These are phyloP conservation scores for Alternaria gansuensis DNA, from an alignment of 2,329 filamentous ascomycete species.

Conservation along the genomic window DNA sequence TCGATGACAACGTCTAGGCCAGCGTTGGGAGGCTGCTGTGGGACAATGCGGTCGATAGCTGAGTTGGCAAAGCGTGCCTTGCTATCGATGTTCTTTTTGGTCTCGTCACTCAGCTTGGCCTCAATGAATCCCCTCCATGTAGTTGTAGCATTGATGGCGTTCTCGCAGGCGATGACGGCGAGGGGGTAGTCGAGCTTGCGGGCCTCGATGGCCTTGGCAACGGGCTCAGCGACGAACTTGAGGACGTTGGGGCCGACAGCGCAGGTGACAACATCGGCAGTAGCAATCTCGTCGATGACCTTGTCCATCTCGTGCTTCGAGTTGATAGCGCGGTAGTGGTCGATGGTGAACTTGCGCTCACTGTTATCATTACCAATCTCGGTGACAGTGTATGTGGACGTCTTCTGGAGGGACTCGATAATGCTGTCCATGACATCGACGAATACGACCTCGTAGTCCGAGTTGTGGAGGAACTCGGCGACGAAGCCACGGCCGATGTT, in stretches of 20 bases:
- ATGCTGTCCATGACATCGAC: constrained; percentile 89
- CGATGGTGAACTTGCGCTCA: constrained; percentile 81
- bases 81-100: constrained; percentile 72
- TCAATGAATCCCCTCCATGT: constrained; percentile 83
- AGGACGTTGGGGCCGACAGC: constrained; percentile 96
- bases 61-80: constrained; percentile 95
- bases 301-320: constrained; percentile 84
- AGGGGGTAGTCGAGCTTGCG: constrained; percentile 74
- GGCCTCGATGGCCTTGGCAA: constrained; percentile 89
- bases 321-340: constrained; percentile 97
- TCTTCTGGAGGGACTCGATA: constrained; percentile 79
- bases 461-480: constrained; percentile 81
- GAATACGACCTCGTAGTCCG: constrained; percentile 95
- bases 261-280: constrained; percentile 91
- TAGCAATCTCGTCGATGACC: constrained; percentile 83
- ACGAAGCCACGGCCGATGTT: constrained; percentile 63
- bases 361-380: constrained; percentile 86
- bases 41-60: constrained; percentile 97
- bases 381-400: constrained; percentile 85
- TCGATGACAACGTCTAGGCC: constrained; percentile 94
- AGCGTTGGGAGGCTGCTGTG: constrained; percentile 80
- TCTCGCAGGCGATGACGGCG: constrained; percentile 96
- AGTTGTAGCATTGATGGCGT: constrained; percentile 93
- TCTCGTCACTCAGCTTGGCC: constrained; percentile 73
- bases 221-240: constrained; percentile 93